A percentile compares a stretch with the other conserved stretches of the same genome.
phyloP scores from a whole-genome alignment of 306 rosid genomes.

The Ormosia emarginata region DNA sequence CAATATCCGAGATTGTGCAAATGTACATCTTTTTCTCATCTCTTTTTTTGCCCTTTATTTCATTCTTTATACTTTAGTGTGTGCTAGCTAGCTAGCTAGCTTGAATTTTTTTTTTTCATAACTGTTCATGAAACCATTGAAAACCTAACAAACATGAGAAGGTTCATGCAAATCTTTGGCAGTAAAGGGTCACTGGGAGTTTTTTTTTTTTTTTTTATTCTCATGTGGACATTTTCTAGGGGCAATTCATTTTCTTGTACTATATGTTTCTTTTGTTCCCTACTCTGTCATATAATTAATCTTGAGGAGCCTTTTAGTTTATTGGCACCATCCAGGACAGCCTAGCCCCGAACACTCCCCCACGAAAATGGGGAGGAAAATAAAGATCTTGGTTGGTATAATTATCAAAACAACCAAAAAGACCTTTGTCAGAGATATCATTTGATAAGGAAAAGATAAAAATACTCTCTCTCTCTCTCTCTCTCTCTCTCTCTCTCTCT shows the following conservation, averaged over 20 bases:
- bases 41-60: neutral
- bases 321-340: conserved; percentile 29
- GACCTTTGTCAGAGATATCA: conserved; percentile 10
- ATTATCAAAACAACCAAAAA: neutral
- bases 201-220: conserved; percentile 9
- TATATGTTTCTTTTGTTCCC: conserved; percentile 5
- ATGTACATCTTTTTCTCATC: conserved; percentile 29
- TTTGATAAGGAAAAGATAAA: conserved; percentile 18
- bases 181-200: conserved; percentile 18
- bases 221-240: conserved; percentile 13
- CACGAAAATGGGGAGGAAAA: neutral
- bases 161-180: conserved; percentile 31
- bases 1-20: conserved; percentile 29
- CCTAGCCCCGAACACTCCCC: conserved; percentile 26
- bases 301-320: conserved; percentile 21
- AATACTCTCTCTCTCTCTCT: neutral
- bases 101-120: neutral
- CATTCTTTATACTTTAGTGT: conserved; percentile 6
- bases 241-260: conserved; percentile 3
- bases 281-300: conserved; percentile 1
- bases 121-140: conserved; percentile 18
- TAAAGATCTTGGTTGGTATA: neutral
- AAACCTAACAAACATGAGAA: conserved; percentile 28
- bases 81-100: conserved; percentile 24
- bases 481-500: no score